Conservation (phyloP, 2,329 filamentous ascomycete genomes). For the Lachnellula subtilissima region DNA sequence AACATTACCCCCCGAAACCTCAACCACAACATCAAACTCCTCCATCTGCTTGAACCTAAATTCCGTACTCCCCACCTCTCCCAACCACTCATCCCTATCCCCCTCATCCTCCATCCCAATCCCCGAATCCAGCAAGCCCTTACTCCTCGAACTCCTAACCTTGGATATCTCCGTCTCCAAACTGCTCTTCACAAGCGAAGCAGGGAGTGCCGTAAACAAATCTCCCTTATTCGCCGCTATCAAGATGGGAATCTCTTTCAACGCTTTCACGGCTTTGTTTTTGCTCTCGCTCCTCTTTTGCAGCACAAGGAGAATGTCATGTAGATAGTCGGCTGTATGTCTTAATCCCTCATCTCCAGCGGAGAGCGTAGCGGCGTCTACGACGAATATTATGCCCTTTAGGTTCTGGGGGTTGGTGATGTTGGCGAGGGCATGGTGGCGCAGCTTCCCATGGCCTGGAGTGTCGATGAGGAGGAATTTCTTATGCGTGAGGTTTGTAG, state of each 20-base stretch:
- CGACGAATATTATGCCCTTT: slow-evolving; percentile 74
- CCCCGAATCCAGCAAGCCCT: slow-evolving; percentile 77
- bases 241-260: slow-evolving; percentile 64
- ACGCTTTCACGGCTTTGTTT: slow-evolving; percentile 51
- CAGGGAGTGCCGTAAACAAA: slow-evolving; percentile 85
- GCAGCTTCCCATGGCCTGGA: slow-evolving; percentile 91
- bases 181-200: slow-evolving; percentile 65
- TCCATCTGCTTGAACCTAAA: slow-evolving; percentile 62
- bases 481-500: slow-evolving; percentile 51
- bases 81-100: slow-evolving; percentile 80
- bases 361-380: slow-evolving; percentile 72
- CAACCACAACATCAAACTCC: slow-evolving; percentile 46
- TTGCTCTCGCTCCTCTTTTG: slow-evolving; percentile 63
- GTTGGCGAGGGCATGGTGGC: slow-evolving; percentile 58
- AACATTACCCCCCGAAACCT: neutral
- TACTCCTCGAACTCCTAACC: slow-evolving; percentile 71
- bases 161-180: slow-evolving; percentile 78
- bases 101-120: slow-evolving; percentile 61
- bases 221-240: slow-evolving; percentile 94
- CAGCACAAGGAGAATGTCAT: slow-evolving; percentile 78
- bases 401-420: slow-evolving; percentile 47
- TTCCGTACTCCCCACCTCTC: slow-evolving; percentile 68
- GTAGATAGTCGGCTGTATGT: slow-evolving; percentile 76
- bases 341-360: slow-evolving; percentile 55
- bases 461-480: slow-evolving; percentile 81